phyloP scores from a whole-genome alignment of 148 eudicot genomes.

The Vaccinium vitisidaea region DNA sequence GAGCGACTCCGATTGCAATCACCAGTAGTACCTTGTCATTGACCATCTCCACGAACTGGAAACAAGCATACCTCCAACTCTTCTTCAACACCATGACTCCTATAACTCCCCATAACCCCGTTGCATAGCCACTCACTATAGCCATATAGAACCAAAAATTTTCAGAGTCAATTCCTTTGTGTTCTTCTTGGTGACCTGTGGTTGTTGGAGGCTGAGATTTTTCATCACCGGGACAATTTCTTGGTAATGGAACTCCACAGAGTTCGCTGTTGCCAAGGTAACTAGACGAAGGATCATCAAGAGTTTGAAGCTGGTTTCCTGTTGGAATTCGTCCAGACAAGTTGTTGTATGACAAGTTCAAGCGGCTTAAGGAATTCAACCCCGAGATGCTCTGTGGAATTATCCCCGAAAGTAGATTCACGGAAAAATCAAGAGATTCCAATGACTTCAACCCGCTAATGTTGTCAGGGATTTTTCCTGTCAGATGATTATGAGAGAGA shows the following conservation, averaged over 20 bases:
- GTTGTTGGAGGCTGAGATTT: not conserved
- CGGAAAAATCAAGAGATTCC: not conserved
- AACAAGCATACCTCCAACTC: slow-evolving; percentile 22
- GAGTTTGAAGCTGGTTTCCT: not conserved
- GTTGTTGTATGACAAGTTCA: not conserved
- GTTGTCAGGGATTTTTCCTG: slow-evolving; percentile 31
- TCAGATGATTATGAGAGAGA: slow-evolving; percentile 29
- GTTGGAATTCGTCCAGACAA: not conserved
- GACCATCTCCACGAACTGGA: slow-evolving; percentile 6
- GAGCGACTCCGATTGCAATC: too few relatives aligned
- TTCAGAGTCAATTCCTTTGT: not conserved
- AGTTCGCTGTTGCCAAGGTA: not conserved
- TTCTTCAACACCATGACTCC: not conserved
- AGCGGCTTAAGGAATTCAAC: not conserved
- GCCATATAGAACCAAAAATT: slow-evolving; percentile 17
- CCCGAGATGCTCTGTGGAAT: not conserved
- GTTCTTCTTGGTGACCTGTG: not conserved
- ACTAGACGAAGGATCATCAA: not conserved
- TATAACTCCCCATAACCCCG: slow-evolving; percentile 36
- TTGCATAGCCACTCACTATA: slow-evolving; percentile 24
- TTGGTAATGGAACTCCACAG: not conserved
- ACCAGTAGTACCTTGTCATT: not conserved
- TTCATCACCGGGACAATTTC: not conserved
- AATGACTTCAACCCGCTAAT: slow-evolving; percentile 22
- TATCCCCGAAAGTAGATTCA: not conserved